Conservation (phyloP, 768 basidiomycete species). For the Macrolepiota dolichaula region DNA sequence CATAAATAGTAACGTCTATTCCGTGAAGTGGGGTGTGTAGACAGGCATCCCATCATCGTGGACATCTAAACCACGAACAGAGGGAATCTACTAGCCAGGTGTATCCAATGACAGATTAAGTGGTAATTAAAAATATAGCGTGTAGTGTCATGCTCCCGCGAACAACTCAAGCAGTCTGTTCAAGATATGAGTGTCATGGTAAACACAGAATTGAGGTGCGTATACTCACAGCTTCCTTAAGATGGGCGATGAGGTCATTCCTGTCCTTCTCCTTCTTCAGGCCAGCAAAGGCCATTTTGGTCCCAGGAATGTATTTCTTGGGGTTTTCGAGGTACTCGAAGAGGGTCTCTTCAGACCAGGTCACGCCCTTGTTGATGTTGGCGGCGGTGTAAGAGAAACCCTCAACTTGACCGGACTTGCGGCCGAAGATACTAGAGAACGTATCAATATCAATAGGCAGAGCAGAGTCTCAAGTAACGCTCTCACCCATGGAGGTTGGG, state of each 20-base stretch:
- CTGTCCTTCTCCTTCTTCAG: constrained; percentile 99
- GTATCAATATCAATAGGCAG: background rate
- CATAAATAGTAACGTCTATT: constrained; percentile 5
- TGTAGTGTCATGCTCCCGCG: background rate
- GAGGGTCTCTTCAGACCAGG: constrained; percentile 84
- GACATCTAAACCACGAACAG: background rate
- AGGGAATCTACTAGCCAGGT: constrained; percentile 1
- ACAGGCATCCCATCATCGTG: constrained; percentile 10
- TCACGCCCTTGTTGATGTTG: constrained; percentile 91
- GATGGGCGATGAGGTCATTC: constrained; percentile 85
- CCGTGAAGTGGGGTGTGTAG: constrained; percentile 11
- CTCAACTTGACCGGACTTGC: constrained; percentile 81
- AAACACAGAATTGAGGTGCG: constrained; percentile 12
- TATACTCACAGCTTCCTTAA: constrained; percentile 71
- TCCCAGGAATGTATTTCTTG: constrained; percentile 98
- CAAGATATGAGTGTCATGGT: background rate
- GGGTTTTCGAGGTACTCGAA: constrained; percentile 97
- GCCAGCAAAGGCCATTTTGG: constrained; percentile 98
- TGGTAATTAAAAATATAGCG: constrained; percentile 5
- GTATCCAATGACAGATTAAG: background rate
- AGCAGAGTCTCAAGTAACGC: background rate
- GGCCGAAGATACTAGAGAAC: constrained; percentile 66
- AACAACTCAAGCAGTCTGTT: constrained; percentile 21
- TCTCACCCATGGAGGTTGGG: constrained; percentile 92
- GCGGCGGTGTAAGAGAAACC: constrained; percentile 92